A percentile compares a stretch with the other conserved stretches of the same genome.
Conservation (phyloP, 1,284 basidiomycete species). For the Mycena citricolor region DNA sequence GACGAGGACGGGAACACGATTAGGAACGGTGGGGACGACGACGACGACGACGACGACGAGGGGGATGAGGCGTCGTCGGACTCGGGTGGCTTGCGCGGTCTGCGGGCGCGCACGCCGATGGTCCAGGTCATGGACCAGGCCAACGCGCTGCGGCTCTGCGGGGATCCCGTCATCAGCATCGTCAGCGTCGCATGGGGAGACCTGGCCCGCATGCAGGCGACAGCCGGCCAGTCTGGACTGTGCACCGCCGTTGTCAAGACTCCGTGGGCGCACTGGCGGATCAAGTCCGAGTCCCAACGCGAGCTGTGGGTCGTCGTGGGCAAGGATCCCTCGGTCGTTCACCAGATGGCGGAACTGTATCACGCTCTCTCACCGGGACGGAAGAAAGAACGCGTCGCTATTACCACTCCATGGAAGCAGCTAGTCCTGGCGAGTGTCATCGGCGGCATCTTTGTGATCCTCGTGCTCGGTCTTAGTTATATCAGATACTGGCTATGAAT, state of each 20-base stretch:
- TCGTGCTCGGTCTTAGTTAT: slow-evolving; percentile 4
- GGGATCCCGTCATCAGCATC: slow-evolving; percentile 23
- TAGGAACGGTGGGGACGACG: slow-evolving; percentile 1
- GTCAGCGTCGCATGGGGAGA: slow-evolving; percentile 15
- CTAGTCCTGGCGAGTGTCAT: slow-evolving; percentile 17
- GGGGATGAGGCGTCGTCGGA: neutral
- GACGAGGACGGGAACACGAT: slow-evolving; percentile 23
- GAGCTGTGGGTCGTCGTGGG: slow-evolving; percentile 22
- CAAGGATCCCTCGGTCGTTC: slow-evolving; percentile 13
- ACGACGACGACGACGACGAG: neutral
- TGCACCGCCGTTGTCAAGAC: slow-evolving; percentile 20
- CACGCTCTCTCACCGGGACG: too few species aligned
- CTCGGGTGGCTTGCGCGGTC: neutral
- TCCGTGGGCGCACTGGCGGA: slow-evolving; percentile 17
- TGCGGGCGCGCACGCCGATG: slow-evolving; percentile 9
- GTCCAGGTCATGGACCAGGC: slow-evolving; percentile 21
- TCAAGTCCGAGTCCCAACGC: slow-evolving; percentile 17
- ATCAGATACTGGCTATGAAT: slow-evolving; percentile 4
- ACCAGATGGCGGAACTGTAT: slow-evolving; percentile 22
- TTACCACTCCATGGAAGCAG: slow-evolving; percentile 16
- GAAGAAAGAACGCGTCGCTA: too few species aligned
- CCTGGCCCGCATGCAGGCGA: slow-evolving; percentile 23
- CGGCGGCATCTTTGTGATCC: slow-evolving; percentile 14
- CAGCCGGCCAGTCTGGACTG: slow-evolving; percentile 21
- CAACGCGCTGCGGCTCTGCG: slow-evolving; percentile 18